Base-by-base conservation (phyloP, 345 rosid species). In the Bruguiera sexangula region DNA sequence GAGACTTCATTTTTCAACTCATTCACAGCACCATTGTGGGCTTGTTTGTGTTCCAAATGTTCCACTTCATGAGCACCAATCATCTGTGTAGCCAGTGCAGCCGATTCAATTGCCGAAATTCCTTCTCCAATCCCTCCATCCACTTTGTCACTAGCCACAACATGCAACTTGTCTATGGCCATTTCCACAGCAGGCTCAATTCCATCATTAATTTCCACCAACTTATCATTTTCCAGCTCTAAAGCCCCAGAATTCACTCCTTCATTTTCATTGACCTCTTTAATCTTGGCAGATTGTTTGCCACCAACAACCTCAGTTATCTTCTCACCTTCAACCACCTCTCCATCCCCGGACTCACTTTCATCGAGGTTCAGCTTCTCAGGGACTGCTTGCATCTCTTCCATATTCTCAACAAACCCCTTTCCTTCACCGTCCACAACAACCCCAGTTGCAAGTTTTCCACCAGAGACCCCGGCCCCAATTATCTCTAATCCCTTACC, bases 361-460 rank as follows among this genome's bases (percentile, higher is more conserved):
- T 26, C 67, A 62, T 72, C 52, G 32, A 37, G 51, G 57, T 55
- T 82, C 65, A 9, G 29, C 63, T 79, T 67, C 66, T 67, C 74
- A 48, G 65, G 22, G 65, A 36, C 52, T 31, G 55, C 37, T 18
- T 72, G 71, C 54, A 46, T 62, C 48, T 56, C 69, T 18, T 46
- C 55, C 72, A 26, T 62, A 48, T 70, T 79, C 43, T 31, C 75
- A 26, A 69, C 68, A 71, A 43, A 69, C 36, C 78, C 79, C 51
- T 78, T 71, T 56, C 74, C 89, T 61, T n/a, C 83, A 69, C 39
- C 66, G 73, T 43, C 82, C 62, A 69, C 76, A 67, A 59, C 69
- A 24, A 70, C 5, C 50, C 50, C 78, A 43, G 48, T 66, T 20
- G 74, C 87, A 74, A 70, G 18, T 61, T 75, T 71, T 31, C 71